phyloP scores from a whole-genome alignment of 495 filamentous ascomycete species.

The Hypoxylon crocopeplum region DNA sequence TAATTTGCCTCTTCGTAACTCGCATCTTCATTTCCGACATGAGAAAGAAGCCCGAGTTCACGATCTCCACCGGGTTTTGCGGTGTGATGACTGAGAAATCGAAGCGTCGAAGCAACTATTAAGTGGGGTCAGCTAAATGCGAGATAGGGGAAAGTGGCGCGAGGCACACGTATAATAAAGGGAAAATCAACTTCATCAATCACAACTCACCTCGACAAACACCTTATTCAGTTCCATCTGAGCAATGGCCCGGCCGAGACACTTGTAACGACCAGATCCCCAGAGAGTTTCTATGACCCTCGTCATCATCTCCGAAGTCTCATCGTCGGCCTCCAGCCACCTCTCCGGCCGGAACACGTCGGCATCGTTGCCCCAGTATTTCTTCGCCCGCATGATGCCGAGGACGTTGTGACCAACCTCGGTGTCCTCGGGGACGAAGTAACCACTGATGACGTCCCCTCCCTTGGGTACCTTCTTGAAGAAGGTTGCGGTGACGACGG shows the following conservation, averaged over 20 bases:
- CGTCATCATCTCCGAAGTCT: constrained; percentile 45
- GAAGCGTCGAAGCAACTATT: constrained; percentile 31
- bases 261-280: constrained; percentile 47
- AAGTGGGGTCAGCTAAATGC: neutral
- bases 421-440: constrained; percentile 39
- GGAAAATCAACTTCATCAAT: neutral
- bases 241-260: constrained; percentile 48
- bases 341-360: constrained; percentile 46
- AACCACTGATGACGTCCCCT: constrained; percentile 38
- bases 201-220: constrained; percentile 56
- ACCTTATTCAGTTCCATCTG: constrained; percentile 59
- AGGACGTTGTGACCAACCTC: constrained; percentile 36
- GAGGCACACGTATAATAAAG: neutral
- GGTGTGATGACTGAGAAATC: constrained; percentile 27
- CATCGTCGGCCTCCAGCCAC: constrained; percentile 51
- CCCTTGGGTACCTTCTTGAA: constrained; percentile 34
- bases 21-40: constrained; percentile 33
- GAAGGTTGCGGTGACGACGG: constrained; percentile 40
- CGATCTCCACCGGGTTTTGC: constrained; percentile 25
- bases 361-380: constrained; percentile 45
- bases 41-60: constrained; percentile 31
- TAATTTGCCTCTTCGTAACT: constrained; percentile 16
- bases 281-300: constrained; percentile 43
- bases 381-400: constrained; percentile 31
- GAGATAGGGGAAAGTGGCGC: too few relatives aligned